Percentiles rank a stretch among this genome's conserved stretches.
Evolutionary conservation across 139 green algal species (phyloP).

Genomic region (Edaphochlamys debaryana): DNA sequence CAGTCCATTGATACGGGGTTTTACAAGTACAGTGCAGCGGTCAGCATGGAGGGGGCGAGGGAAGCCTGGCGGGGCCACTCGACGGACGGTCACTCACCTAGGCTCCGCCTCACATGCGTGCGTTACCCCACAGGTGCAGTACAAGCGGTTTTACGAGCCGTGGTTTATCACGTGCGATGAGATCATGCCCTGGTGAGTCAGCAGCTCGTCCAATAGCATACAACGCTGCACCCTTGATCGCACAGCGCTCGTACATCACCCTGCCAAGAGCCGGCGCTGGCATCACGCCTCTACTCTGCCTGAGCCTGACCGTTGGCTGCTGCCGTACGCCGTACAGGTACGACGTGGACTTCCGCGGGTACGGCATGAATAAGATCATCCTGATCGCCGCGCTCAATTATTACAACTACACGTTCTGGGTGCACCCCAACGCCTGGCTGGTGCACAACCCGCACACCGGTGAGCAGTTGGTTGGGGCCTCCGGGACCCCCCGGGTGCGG

Average conservation of each 20-base stretch:
- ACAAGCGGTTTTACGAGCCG: constrained; percentile 56
- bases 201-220: too few relatives aligned
- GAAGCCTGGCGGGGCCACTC: too few relatives aligned
- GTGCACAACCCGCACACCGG: constrained; percentile 50
- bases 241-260: constrained; percentile 20
- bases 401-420: constrained; percentile 52
- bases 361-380: constrained; percentile 61
- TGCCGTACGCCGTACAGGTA: background rate
- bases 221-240: too few relatives aligned
- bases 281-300: background rate
- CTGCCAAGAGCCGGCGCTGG: background rate
- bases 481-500: too few relatives aligned
- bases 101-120: too few relatives aligned
- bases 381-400: constrained; percentile 50
- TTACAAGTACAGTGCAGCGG: too few relatives aligned
- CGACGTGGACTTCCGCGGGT: constrained; percentile 43
- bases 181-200: constrained; percentile 39
- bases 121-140: constrained; percentile 41
- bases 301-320: background rate
- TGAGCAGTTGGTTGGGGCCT: constrained; percentile 26
- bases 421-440: constrained; percentile 46
- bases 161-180: constrained; percentile 52
- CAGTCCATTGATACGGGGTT: too few relatives aligned
- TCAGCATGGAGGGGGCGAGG: too few relatives aligned
- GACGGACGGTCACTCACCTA: too few relatives aligned